Percentiles rank a stretch among this genome's conserved stretches.
Evolutionary conservation across 208 protist genomes (phyloP).

Genomic region (Leishmania mexicana): DNA sequence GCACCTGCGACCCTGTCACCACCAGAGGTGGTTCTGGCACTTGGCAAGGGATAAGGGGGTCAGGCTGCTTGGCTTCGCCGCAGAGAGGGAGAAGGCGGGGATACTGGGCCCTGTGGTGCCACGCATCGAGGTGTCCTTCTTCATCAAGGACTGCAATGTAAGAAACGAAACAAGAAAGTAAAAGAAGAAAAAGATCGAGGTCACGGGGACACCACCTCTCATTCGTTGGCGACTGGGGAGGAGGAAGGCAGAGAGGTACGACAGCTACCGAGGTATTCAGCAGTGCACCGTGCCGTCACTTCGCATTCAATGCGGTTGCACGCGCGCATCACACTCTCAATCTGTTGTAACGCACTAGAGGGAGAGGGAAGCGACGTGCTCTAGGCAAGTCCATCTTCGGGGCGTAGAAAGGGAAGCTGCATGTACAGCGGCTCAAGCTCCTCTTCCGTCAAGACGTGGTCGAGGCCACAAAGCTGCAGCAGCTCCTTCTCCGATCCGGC

Average conservation of each 20-base stretch:
- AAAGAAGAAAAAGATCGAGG: background rate
- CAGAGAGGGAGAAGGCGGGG: background rate
- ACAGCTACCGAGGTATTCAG: background rate
- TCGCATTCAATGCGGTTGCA: background rate
- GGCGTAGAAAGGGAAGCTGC: constrained; percentile 80
- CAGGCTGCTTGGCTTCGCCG: background rate
- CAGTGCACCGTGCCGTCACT: background rate
- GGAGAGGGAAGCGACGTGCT: no score
- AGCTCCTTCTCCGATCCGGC: constrained; percentile 68
- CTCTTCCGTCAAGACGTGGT: constrained; percentile 55
- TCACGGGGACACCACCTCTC: background rate
- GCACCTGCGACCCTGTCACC: background rate
- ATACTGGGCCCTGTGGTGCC: background rate
- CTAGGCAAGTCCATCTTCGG: constrained; percentile 36
- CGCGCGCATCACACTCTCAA: background rate
- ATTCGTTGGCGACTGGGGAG: background rate
- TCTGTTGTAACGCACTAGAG: background rate
- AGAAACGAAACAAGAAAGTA: background rate
- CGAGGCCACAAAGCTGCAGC: constrained; percentile 65
- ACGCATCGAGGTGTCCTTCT: background rate
- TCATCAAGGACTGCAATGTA: background rate
- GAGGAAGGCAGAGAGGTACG: background rate
- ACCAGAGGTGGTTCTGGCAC: background rate
- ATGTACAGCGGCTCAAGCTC: constrained; percentile 80
- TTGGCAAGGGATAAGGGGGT: no score